phyloP scores from a whole-genome alignment of 331 rosid species.

The Pyracantha coccinea region DNA sequence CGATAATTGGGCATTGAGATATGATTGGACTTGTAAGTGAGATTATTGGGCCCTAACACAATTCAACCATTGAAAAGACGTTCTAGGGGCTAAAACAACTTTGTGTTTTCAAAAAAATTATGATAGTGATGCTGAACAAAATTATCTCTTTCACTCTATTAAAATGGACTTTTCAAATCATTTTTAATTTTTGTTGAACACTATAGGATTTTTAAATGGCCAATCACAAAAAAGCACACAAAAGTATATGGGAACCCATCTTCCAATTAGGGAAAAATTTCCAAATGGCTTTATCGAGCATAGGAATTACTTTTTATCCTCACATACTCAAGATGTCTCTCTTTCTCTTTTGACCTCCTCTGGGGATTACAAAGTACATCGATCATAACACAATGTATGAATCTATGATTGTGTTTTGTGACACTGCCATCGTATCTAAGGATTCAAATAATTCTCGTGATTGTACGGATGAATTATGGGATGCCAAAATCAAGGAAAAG shows the following conservation, averaged over 20 bases:
- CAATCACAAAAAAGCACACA: slow-evolving; percentile 16
- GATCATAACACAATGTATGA: too few relatives aligned
- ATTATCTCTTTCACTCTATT: slow-evolving; percentile 30
- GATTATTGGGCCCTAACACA: too few relatives aligned
- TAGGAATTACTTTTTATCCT: slow-evolving; percentile 33
- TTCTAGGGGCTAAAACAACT: slow-evolving; percentile 4
- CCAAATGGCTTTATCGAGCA: slow-evolving; percentile 51
- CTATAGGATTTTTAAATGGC: slow-evolving; percentile 30
- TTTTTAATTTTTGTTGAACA: slow-evolving; percentile 34
- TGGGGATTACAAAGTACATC: not conserved
- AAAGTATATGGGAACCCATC: slow-evolving; percentile 16
- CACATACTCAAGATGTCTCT: slow-evolving; percentile 46
- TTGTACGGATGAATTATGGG: slow-evolving; percentile 14
- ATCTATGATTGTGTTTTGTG: too few relatives aligned
- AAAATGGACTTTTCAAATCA: slow-evolving; percentile 26
- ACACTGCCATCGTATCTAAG: not conserved
- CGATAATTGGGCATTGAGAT: too few relatives aligned
- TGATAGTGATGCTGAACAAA: slow-evolving; percentile 34
- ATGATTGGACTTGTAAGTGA: too few relatives aligned
- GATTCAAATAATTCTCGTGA: slow-evolving; percentile 7
- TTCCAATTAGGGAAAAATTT: slow-evolving; percentile 18
- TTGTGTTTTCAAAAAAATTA: slow-evolving; percentile 1
- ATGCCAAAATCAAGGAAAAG: slow-evolving; percentile 20
- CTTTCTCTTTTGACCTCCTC: slow-evolving; percentile 50
- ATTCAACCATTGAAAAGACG: not conserved